Base-by-base conservation (phyloP, 2,329 filamentous ascomycete species). In the Nemania sp. region DNA sequence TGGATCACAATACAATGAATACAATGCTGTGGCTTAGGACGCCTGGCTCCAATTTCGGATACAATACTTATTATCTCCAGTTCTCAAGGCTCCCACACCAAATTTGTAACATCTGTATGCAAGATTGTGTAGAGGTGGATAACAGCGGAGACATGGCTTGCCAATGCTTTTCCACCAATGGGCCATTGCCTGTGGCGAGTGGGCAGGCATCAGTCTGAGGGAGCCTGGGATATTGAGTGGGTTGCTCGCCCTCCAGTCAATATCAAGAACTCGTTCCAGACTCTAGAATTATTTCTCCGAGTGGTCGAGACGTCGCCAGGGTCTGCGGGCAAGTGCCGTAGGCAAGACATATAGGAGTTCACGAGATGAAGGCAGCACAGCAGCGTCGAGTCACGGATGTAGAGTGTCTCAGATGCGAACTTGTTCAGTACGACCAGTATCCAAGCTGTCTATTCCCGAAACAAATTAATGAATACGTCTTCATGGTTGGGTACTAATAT, bases 211-310 rank as follows among this genome's bases (percentile, higher is more conserved):
- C n/a, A n/a, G n/a, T n/a, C n/a, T 28, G 11, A 50, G 28, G 22
- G 50, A 23, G 33, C 45, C 44, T 52, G 42, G 30, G 14, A 23
- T 23, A 28, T 36, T 14, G n/a, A 26, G 40, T 41, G 33, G 23
- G 22, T 43, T 39, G 9, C 11, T 36, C 7, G 40, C 19, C 43
- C 52, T 41, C 55, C 39, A 55, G 51, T 47, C 22, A 24, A 48
- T 26, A 26, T 45, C 42, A 33, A 45, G 47, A 26, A 49, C 49
- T 11, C 45, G 19, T 41, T 40, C 48, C 39, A 55, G 46, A 15
- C 19, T 52, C 30, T n/a, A 49, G 6, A 52, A n/a, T n/a, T n/a
- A 55, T 56, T 56, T 57, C 44, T 58, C 56, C 56, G 56, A 56
- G 43, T 55, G 51, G 51, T 48, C 15, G 24, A 39, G 11, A 24